phyloP scores from a whole-genome alignment of 495 filamentous ascomycete genomes.

The Penicillium desertorum region DNA sequence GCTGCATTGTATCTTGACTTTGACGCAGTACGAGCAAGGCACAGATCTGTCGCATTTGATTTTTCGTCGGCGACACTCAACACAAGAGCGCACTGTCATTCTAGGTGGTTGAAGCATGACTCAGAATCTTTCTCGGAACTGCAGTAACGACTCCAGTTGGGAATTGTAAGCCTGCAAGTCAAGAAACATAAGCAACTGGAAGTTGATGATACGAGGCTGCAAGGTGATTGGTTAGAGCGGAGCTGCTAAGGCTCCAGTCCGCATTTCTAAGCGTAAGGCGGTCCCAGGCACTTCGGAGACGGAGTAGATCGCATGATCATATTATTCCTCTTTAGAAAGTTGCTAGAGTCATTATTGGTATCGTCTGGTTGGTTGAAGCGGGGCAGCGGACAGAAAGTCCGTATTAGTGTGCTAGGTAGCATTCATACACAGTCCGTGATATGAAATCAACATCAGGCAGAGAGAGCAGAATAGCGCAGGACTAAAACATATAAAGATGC shows the following conservation, averaged over 20 bases:
- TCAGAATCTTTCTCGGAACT: not conserved
- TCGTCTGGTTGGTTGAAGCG: not conserved
- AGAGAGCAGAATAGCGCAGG: not conserved
- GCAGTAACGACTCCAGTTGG: not conserved
- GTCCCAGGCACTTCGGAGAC: not conserved
- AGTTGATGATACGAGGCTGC: not conserved
- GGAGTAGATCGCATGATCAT: not conserved
- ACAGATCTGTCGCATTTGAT: constrained; percentile 52
- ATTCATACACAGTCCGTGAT: not conserved
- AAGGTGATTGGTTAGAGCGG: not conserved
- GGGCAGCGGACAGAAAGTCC: not conserved
- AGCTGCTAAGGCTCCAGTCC: not conserved
- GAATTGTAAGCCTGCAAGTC: not conserved
- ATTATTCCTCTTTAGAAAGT: not conserved
- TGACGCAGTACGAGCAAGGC: constrained; percentile 52
- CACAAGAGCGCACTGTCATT: constrained; percentile 34
- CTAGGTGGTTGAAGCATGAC: not conserved
- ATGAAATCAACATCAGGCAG: not conserved
- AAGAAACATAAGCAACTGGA: not conserved
- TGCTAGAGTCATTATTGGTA: not conserved
- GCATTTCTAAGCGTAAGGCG: constrained; percentile 1
- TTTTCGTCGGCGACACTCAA: constrained; percentile 55
- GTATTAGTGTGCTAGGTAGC: not conserved
- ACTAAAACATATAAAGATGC: not conserved
- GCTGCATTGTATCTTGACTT: constrained; percentile 23